Evolutionary conservation across 257 asterid genomes (phyloP), one percentile per base, ranked within the genome.

Genomic region (Cinchona pubescens): DNA sequence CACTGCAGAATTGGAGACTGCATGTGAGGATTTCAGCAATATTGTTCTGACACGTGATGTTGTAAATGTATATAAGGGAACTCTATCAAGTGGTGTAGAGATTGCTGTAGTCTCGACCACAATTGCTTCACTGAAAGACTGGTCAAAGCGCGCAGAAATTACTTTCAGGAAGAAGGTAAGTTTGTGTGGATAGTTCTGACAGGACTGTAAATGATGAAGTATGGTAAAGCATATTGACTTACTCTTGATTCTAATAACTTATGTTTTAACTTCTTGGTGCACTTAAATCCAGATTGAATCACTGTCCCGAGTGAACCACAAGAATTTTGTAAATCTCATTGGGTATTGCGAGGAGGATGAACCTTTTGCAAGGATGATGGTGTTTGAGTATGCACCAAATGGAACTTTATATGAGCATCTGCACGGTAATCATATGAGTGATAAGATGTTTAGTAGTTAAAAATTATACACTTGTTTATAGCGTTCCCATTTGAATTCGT

Each of bases 11-110:
- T 88, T 95, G 19, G 99, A 91, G 81, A 86, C 90, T 49, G 94
- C 99, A 6, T 92, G 99, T 27, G 99, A 95, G 82, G 97, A 95
- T 79, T 92, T 91, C 90, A 92, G 99, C 88, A 95, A 95, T 79
- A 92, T 92, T 73, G 82, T 93, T 4, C 35, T 34, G 15, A 74
- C 78, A 5, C 60, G 67, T 34, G 93, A 93, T 40, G 83, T 86
- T 53, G 80, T 87, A 27, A 92, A 87, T 2, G 68, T 95, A 51
- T 95, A 92, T 78, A 95, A 95, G 83, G 98, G 98, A 82, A 95
- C 97, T 67, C 86, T 95, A 16, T 91, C 97, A 5, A 92, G 92
- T 72, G 98, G 99, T 56, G 97, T 92, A 29, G 98, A 95, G 87
- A 95, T 95, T 67, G 91, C 87, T 37, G 99, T 95, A 71, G 85